Conservation (phyloP, 2,329 filamentous ascomycete genomes). For the Capronia epimyces region DNA sequence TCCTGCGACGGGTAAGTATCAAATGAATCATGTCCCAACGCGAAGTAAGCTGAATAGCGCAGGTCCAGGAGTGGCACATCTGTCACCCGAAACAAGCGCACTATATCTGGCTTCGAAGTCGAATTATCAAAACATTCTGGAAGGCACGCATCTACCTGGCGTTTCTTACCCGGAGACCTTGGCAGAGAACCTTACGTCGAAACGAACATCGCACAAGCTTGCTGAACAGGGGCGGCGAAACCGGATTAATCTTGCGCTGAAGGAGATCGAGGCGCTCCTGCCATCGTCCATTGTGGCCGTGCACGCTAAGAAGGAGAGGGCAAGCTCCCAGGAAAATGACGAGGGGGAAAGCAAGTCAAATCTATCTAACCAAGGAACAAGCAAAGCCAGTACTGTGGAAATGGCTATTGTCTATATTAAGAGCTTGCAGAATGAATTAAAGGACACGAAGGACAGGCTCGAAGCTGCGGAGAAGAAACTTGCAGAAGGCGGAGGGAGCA, state of each 20-base stretch:
- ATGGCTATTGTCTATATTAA: conserved; percentile 94
- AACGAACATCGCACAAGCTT: conserved; percentile 95
- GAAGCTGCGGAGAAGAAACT: conserved; percentile 61
- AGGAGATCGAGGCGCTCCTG: conserved; percentile 84
- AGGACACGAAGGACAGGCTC: conserved; percentile 58
- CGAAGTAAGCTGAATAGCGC: conserved; percentile 11
- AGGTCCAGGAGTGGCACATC: conserved; percentile 33
- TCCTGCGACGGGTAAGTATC: conserved; percentile 58
- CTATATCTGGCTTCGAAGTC: conserved; percentile 86
- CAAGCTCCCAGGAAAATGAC: conserved; percentile 34
- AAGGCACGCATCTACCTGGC: conserved; percentile 84
- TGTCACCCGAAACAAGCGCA: conserved; percentile 57
- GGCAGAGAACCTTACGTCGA: conserved; percentile 89
- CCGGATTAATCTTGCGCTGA: conserved; percentile 86
- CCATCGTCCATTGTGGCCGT: conserved; percentile 52
- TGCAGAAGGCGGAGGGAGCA: conserved; percentile 26
- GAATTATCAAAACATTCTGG: conserved; percentile 95
- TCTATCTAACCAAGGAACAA: conserved; percentile 56
- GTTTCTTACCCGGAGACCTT: conserved; percentile 86
- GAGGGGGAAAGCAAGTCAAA: conserved; percentile 38
- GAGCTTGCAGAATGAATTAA: conserved; percentile 67
- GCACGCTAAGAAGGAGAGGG: conserved; percentile 31
- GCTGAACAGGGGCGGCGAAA: conserved; percentile 94
- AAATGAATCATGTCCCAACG: conserved; percentile 28
- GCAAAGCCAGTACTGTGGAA: conserved; percentile 97